Conservation (phyloP, 2,329 filamentous ascomycete species). For the Chaetoscypha palmicola region DNA sequence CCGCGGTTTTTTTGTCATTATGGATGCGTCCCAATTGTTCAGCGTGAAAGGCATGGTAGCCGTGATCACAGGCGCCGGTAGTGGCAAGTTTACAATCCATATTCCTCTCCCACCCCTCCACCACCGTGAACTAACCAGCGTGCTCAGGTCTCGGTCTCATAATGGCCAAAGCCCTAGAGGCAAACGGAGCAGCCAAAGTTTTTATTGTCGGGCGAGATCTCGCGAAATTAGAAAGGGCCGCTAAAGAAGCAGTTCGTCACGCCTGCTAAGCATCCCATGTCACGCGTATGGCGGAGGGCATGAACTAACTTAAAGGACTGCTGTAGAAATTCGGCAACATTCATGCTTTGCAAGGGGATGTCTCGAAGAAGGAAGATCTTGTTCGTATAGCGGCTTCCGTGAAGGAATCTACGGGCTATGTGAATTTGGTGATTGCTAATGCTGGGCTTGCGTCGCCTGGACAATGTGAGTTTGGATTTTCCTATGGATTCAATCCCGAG, state of each 20-base stretch:
- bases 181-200: conserved; percentile 47
- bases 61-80: conserved; percentile 52
- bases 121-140: neutral
- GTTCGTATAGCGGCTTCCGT: conserved; percentile 48
- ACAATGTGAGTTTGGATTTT: too few relatives aligned
- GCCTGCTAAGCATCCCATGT: neutral
- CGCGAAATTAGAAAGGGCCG: conserved; percentile 41
- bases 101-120: conserved; percentile 28
- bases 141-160: conserved; percentile 49
- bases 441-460: conserved; percentile 47
- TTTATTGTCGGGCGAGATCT: conserved; percentile 50
- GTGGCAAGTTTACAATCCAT: conserved; percentile 28
- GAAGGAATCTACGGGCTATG: conserved; percentile 45
- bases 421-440: conserved; percentile 54
- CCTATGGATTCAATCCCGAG: too few relatives aligned
- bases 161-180: conserved; percentile 46
- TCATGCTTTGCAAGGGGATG: conserved; percentile 40
- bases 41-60: conserved; percentile 48
- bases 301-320: too few relatives aligned
- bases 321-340: conserved; percentile 22
- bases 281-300: too few relatives aligned
- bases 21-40: conserved; percentile 35
- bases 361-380: conserved; percentile 55
- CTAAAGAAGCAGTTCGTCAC: conserved; percentile 20
- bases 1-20: too few relatives aligned